Evolutionary conservation across 2,329 filamentous ascomycete species (phyloP), one percentile per base, ranked within the genome.

Genomic region (Lanzia echinophila): DNA sequence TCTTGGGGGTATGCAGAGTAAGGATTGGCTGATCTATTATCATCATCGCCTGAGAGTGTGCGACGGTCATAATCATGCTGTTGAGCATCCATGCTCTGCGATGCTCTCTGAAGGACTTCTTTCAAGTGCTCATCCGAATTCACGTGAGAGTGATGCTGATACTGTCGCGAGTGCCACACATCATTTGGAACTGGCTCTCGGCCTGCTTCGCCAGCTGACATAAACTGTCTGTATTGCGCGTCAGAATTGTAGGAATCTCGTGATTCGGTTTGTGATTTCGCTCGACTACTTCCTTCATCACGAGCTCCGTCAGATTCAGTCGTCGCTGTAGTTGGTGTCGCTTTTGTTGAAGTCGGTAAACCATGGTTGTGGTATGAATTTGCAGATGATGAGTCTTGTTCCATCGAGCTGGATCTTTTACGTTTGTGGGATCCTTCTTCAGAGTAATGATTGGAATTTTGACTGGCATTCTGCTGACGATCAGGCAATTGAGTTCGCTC

Each of bases 391-490:
- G 65, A 63, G 28, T 58, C 62, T 39, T 65, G 69, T 53, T 84
- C 84, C 36, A 74, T 68, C 6, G 86, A 88, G 44, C 75, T 72
- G 6, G 87, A 89, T 56, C 87, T 80, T 69, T 90, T 92, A 63
- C 83, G 81, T 70, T 85, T 86, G 62, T 82, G 77, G 17, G 77
- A 71, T 15, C 63, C 66, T 34, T 83, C 66, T 10, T 67, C 64
- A 6, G 63, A 51, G 50, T 66, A 63, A 13, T 57, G 31, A 36
- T 57, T 54, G 19, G 58, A 54, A 20, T 59, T 50, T 39, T 61
- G 65, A 11, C 43, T 53, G 38, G 61, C 61, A 19, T 57, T 44
- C 41, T 57, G 57, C 31, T 55, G 53, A 24, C 53, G 47, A 51
- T 51, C 47, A 19, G 53, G 53, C 34, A 51, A n/a, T 22, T 46